Conservation (phyloP, 192 early-diverging fungal species). For the Coemansia sp. region DNA sequence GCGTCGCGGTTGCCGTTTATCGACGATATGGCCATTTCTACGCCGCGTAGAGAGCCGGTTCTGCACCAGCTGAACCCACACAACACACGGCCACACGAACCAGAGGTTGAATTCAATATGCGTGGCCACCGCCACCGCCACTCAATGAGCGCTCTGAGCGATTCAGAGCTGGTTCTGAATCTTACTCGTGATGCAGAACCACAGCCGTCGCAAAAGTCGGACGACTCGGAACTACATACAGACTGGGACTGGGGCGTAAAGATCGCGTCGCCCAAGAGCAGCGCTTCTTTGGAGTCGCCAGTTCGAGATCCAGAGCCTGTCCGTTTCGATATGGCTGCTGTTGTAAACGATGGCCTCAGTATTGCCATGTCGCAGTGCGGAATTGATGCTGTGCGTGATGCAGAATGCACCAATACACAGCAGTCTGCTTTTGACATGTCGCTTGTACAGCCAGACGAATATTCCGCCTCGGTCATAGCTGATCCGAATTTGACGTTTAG, state of each 20-base stretch:
- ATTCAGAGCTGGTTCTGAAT: slow-evolving; percentile 27
- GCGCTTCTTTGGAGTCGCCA: neutral
- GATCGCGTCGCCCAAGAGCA: neutral
- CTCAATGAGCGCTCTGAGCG: slow-evolving; percentile 33
- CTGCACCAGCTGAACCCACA: slow-evolving; percentile 19
- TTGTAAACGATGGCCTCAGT: neutral
- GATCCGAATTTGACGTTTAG: slow-evolving; percentile 32
- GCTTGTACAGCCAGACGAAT: slow-evolving; percentile 14
- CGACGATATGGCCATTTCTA: slow-evolving; percentile 35
- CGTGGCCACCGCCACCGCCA: slow-evolving; percentile 3
- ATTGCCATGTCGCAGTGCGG: slow-evolving; percentile 44
- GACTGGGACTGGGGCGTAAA: slow-evolving; percentile 56
- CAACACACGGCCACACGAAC: neutral
- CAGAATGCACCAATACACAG: slow-evolving; percentile 7
- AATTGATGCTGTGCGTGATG: slow-evolving; percentile 19
- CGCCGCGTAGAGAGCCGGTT: slow-evolving; percentile 13
- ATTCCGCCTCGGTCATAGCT: slow-evolving; percentile 26
- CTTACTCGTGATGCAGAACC: neutral
- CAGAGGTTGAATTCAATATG: neutral
- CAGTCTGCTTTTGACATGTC: slow-evolving; percentile 16
- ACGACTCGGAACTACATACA: slow-evolving; percentile 23
- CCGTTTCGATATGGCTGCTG: slow-evolving; percentile 3
- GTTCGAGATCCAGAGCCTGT: neutral
- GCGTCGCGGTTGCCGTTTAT: slow-evolving; percentile 10
- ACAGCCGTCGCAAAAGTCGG: neutral